Base-by-base conservation (phyloP, 75 land plant species). In the Pinus albicaulis region DNA sequence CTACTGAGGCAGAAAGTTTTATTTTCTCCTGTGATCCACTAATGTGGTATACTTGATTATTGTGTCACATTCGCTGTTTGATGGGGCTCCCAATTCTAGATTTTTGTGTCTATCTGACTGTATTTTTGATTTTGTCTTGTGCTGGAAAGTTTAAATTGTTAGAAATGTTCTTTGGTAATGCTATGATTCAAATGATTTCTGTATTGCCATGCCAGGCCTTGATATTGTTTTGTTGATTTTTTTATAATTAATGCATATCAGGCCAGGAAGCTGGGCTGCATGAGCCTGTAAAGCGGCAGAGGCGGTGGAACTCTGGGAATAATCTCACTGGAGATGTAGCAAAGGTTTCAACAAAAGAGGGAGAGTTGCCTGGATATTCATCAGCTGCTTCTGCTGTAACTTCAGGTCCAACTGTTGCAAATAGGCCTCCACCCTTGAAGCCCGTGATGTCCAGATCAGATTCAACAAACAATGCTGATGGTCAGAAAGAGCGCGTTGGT, bases 401-500 rank as follows among this genome's bases (percentile, higher is more conserved):
- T 25, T 64, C 74, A 24, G 73, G 85, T 57, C 76, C 82, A 23
- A 70, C 68, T 13, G 79, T 80, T 75, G 86, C 71, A 34, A 60
- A 52, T 20, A 59, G 71, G 34, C 76, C 78, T 34, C 24, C 80
- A 71, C 48, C 76, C 10, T 82, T 36, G n/a, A 68, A 41, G 19
- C 52, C 71, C 41, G 41, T 68, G 80, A 60, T 85, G 83, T 53
- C 75, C 28, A 86, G 89, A 80, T 80, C 92, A 56, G 88, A 91
- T 34, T 86, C 93, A 13, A 60, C 72, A 64, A 64, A 61, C 8
- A 89, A 85, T 77, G 85, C 80, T 12, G 92, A 91, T 60, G 53
- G 88, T 44, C 83, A 81, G 2, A 90, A 86, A 81, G 89, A 87
- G 76, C 91, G 92, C 44, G 63, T 89, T 74, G 92, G 93, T 91